Percentiles rank a stretch among this genome's conserved stretches.
Evolutionary conservation across 192 early-diverging fungal species (phyloP).

Genomic region (Geosiphon pyriformis): DNA sequence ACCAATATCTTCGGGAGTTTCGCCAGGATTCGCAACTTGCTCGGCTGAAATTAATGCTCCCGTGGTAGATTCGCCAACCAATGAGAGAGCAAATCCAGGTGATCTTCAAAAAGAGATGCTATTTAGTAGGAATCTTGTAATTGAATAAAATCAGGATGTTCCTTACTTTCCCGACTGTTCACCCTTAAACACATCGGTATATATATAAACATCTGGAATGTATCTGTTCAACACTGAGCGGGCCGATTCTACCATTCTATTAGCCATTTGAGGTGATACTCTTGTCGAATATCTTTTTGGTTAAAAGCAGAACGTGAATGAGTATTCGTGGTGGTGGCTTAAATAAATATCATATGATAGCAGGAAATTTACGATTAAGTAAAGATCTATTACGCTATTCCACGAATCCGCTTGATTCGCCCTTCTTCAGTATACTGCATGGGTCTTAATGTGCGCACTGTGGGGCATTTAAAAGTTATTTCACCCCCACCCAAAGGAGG

Average conservation of each 20-base stretch:
- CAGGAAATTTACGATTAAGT: too few relatives aligned
- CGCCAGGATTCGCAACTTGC: slow-evolving; percentile 67
- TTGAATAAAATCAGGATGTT: too few relatives aligned
- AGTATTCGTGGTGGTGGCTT: too few relatives aligned
- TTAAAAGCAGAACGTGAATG: too few relatives aligned
- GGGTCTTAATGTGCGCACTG: slow-evolving; percentile 70
- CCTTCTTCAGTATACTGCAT: slow-evolving; percentile 81
- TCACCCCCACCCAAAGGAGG: slow-evolving; percentile 91
- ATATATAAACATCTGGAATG: slow-evolving; percentile 96
- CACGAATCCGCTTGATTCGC: slow-evolving; percentile 87
- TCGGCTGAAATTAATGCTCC: slow-evolving; percentile 82
- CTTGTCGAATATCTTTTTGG: slow-evolving; percentile 59
- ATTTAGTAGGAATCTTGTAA: too few relatives aligned
- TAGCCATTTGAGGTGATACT: slow-evolving; percentile 91
- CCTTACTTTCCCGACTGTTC: slow-evolving; percentile 75
- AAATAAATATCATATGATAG: too few relatives aligned
- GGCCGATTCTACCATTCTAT: slow-evolving; percentile 86
- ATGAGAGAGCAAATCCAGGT: slow-evolving; percentile 86
- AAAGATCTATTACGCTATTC: slow-evolving; percentile 71
- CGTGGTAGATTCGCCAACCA: slow-evolving; percentile 91
- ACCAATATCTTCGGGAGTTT: slow-evolving; percentile 91
- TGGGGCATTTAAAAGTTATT: slow-evolving; percentile 80
- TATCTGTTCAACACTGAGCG: slow-evolving; percentile 82
- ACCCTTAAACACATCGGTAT: slow-evolving; percentile 97
- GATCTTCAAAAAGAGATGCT: too few relatives aligned